Conservation (phyloP, 192 early-diverging fungal species). For the Oehlia diaphana region DNA sequence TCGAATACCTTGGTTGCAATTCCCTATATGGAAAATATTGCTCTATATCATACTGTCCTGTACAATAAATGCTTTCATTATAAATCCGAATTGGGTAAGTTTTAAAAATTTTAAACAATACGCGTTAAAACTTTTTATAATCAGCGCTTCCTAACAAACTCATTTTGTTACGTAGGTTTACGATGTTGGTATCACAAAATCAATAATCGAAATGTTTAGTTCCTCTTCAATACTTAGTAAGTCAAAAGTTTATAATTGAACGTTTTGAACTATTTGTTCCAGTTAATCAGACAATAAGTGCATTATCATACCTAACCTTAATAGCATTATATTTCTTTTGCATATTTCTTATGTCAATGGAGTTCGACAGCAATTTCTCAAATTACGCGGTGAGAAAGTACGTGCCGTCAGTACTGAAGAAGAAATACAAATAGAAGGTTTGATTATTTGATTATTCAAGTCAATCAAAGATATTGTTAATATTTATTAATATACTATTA, state of each 20-base stretch:
- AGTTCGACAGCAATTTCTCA: constrained; percentile 19
- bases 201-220: neutral
- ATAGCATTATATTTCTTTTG: neutral
- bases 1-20: constrained; percentile 26
- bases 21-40: neutral
- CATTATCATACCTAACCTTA: neutral
- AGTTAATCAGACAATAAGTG: neutral
- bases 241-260: constrained; percentile 5
- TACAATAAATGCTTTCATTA: neutral
- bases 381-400: constrained; percentile 20
- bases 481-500: neutral
- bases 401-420: constrained; percentile 26
- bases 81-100: constrained; percentile 25
- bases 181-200: constrained; percentile 7
- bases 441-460: neutral
- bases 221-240: constrained; percentile 9
- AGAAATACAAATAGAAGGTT: constrained; percentile 23
- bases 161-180: neutral
- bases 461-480: neutral
- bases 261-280: neutral
- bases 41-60: neutral
- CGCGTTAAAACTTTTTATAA: neutral
- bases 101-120: neutral
- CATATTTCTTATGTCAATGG: neutral
- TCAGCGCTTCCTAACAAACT: neutral